phyloP scores from a whole-genome alignment of 352 stramenopile species.

The Pythium myriotylum region DNA sequence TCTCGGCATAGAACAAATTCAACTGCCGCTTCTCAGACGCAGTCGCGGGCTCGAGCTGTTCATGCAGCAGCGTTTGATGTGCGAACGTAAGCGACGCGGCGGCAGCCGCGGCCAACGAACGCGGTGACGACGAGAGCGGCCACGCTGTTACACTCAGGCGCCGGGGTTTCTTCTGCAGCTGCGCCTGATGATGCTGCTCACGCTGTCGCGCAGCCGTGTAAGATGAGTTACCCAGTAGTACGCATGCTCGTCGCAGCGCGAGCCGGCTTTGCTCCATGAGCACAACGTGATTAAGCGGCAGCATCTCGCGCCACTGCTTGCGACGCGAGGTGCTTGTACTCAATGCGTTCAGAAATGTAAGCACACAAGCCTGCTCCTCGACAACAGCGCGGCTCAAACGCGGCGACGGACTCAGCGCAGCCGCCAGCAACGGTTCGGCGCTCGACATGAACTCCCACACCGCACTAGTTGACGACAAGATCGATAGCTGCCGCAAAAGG shows the following conservation, averaged over 20 bases:
- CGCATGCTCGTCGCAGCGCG: constrained; percentile 49
- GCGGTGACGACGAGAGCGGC: constrained; percentile 34
- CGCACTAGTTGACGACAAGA: constrained; percentile 3
- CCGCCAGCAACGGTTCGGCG: constrained; percentile 46
- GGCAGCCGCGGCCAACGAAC: constrained; percentile 38
- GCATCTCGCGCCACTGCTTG: constrained; percentile 60
- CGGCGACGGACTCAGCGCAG: constrained; percentile 33
- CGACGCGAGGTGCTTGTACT: constrained; percentile 32
- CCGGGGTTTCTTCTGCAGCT: constrained; percentile 32
- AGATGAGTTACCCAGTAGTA: constrained; percentile 57
- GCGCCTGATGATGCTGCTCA: constrained; percentile 25
- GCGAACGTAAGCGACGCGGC: constrained; percentile 47
- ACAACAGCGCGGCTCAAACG: constrained; percentile 49
- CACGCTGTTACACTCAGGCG: constrained; percentile 31
- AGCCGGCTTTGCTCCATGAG: constrained; percentile 72
- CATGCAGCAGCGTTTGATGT: constrained; percentile 63
- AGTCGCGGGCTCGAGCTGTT: constrained; percentile 51
- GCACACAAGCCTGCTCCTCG: constrained; percentile 45
- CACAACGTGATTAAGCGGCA: constrained; percentile 51
- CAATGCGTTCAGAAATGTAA: constrained; percentile 52
- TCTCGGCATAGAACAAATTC: constrained; percentile 42
- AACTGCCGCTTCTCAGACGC: constrained; percentile 39
- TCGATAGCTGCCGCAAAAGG: constrained; percentile 13
- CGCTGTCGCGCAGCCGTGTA: constrained; percentile 23
- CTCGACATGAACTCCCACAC: constrained; percentile 67